Base-by-base conservation (phyloP, 148 eudicot species). In the Chenopodium suecicum region DNA sequence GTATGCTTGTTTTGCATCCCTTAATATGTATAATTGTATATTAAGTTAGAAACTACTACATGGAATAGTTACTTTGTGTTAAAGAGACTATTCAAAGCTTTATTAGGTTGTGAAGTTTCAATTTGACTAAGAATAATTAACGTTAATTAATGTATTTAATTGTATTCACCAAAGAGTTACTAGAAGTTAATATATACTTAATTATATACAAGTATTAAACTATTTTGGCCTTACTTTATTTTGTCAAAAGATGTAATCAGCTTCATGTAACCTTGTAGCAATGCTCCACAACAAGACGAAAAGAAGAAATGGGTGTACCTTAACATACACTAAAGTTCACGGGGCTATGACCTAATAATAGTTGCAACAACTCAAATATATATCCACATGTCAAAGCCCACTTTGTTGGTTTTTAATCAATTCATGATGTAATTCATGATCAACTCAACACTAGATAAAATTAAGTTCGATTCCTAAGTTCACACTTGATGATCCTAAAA, bases 361-460 rank as follows among this genome's bases (percentile, higher is more conserved):
- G 77, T 63, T 70, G 48, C 17, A 80, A 74, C 68, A 72, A 79
- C 76, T 70, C 54, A 71, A 80, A 13, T 63, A 20, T 52, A 13
- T 63, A 20, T 52, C 75, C 47, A 80, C 82, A 72, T 58, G 77
- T 80, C 77, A 80, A 66, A 17, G 23, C 10, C 8, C 56, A 80
- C 4, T 27, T 27, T 48, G 60, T 67, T 68, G 74, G 81, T 67
- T 9, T 25, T 50, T 68, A 68, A 68, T 68, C 37, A 27, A 68
- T 27, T 14, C 32, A 25, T 27, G 32, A 68, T 32, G 62, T 56
- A 56, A 56, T 56, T 3, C 63, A 58, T 58, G 63, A 58, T 17
- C 63, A 58, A 58, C 63, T 58, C 22, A 58, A 58, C 14, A 58
- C 7, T 58, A 58, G 19, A 1, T 2, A 3, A 56, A 58, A 13